Percentiles rank a stretch among this genome's conserved stretches.
Conservation (phyloP, 192 early-diverging fungal species). For the Umbelopsis vinacea region DNA sequence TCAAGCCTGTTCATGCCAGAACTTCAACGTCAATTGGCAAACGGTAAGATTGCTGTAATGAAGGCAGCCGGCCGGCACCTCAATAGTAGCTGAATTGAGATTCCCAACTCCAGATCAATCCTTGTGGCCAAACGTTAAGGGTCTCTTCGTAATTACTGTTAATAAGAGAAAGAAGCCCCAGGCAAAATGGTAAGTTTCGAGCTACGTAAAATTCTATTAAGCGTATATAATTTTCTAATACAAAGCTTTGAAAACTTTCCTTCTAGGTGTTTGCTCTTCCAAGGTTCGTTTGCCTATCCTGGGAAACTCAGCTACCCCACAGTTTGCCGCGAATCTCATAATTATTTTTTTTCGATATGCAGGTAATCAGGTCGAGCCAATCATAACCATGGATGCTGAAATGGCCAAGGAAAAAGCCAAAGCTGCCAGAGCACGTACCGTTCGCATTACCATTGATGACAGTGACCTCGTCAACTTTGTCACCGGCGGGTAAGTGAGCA, state of each 20-base stretch:
- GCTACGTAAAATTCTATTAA: too few relatives aligned
- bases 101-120: not conserved
- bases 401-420: not conserved
- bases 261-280: conserved; percentile 35
- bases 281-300: conserved; percentile 16
- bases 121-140: conserved; percentile 42
- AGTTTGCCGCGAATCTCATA: not conserved
- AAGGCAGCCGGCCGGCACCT: not conserved
- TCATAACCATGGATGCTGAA: conserved; percentile 28
- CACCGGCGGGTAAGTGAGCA: conserved; percentile 37
- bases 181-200: conserved; percentile 30
- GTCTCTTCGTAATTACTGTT: conserved; percentile 36
- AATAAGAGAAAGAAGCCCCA: conserved; percentile 30
- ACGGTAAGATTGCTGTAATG: conserved; percentile 3
- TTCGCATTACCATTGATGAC: conserved; percentile 36
- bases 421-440: conserved; percentile 22
- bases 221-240: too few relatives aligned
- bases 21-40: conserved; percentile 28
- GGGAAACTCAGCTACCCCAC: not conserved
- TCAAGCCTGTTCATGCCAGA: conserved; percentile 30
- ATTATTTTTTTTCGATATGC: not conserved
- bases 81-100: not conserved
- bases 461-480: conserved; percentile 39
- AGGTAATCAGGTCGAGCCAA: conserved; percentile 30
- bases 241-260: too few relatives aligned